A percentile compares a stretch with the other conserved stretches of the same genome.
phyloP scores from a whole-genome alignment of 345 rosid genomes.

The Adansonia digitata region DNA sequence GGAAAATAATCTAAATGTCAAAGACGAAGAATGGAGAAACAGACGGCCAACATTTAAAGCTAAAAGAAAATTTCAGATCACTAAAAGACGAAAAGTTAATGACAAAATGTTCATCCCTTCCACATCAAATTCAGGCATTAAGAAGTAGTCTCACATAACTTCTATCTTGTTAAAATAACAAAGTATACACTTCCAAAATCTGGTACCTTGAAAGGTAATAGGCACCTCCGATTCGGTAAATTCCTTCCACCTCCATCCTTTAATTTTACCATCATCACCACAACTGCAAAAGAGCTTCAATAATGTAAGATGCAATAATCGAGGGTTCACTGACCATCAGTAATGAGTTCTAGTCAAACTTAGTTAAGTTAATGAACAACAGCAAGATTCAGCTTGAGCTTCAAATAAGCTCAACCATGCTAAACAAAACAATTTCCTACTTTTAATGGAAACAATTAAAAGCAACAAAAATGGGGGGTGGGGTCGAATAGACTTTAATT shows the following conservation, averaged over 20 bases:
- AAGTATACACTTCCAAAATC: background rate
- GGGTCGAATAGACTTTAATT: background rate
- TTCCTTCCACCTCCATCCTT: slow-evolving; percentile 91
- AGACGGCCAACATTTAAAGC: slow-evolving; percentile 4
- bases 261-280: slow-evolving; percentile 90
- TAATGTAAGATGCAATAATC: background rate
- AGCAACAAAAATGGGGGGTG: background rate
- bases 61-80: background rate
- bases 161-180: background rate
- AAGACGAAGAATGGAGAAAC: background rate
- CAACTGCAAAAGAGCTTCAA: slow-evolving; percentile 43
- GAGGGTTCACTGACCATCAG: background rate
- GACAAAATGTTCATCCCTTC: background rate
- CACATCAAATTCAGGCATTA: background rate
- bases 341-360: background rate
- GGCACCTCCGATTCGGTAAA: slow-evolving; percentile 38
- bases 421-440: slow-evolving; percentile 3
- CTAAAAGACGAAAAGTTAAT: background rate
- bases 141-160: background rate
- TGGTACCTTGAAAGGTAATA: slow-evolving; percentile 45
- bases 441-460: background rate
- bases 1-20: background rate
- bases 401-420: background rate
- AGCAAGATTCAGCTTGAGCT: background rate
- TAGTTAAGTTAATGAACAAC: background rate